phyloP scores from a whole-genome alignment of 768 basidiomycete species.

The Lactarius vividus region DNA sequence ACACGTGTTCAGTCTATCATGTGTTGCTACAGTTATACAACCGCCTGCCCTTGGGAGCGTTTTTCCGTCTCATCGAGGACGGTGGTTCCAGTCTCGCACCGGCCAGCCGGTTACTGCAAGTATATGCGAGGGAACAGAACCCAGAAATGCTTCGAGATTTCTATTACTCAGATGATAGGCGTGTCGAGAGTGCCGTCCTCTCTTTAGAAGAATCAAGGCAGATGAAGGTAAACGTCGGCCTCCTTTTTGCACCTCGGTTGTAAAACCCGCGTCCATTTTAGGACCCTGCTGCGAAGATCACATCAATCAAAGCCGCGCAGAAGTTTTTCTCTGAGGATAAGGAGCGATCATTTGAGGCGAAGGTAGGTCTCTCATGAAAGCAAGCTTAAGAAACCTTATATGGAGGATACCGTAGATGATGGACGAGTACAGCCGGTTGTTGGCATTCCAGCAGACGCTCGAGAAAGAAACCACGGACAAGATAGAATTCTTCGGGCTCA shows the following conservation, averaged over 20 bases:
- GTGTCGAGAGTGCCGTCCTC: constrained; percentile 90
- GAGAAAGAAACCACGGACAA: constrained; percentile 84
- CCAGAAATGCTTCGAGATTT: constrained; percentile 91
- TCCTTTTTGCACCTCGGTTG: background rate
- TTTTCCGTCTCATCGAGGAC: constrained; percentile 94
- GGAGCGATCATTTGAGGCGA: constrained; percentile 86
- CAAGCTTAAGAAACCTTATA: background rate
- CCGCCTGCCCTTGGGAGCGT: constrained; percentile 79
- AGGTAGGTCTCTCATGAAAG: constrained; percentile 46
- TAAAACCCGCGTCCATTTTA: constrained; percentile 33
- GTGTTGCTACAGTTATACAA: constrained; percentile 87
- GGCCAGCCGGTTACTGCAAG: constrained; percentile 80
- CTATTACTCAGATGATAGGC: constrained; percentile 95
- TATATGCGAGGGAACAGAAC: constrained; percentile 88
- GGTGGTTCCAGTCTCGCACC: constrained; percentile 70
- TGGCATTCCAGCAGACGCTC: constrained; percentile 78
- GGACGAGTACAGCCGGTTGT: constrained; percentile 79
- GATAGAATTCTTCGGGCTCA: constrained; percentile 76
- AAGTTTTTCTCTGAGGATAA: constrained; percentile 97
- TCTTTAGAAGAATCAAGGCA: constrained; percentile 77
- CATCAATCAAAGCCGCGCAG: constrained; percentile 74
- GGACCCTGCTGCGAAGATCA: constrained; percentile 72
- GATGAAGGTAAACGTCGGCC: constrained; percentile 49
- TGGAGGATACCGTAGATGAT: constrained; percentile 61
- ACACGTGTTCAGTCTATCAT: constrained; percentile 68